Conservation (phyloP, 1,284 basidiomycete genomes). For the Leccinum pallidistipes region DNA sequence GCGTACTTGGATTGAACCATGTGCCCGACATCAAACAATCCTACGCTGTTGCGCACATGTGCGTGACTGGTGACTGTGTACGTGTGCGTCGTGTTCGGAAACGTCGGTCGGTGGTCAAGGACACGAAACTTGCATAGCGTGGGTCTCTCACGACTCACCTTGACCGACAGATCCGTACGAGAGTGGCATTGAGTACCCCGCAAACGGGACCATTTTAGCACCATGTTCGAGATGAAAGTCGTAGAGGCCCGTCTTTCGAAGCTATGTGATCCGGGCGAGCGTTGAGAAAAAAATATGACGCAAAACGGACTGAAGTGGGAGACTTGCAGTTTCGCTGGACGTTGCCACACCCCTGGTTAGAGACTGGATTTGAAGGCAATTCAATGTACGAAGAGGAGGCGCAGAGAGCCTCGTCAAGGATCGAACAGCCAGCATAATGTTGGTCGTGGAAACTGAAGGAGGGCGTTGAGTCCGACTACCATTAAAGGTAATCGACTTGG, state of each 20-base stretch:
- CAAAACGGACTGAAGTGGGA: neutral
- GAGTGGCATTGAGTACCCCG: slow-evolving; percentile 94
- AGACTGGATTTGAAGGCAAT: neutral
- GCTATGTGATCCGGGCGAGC: slow-evolving; percentile 7
- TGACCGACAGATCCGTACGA: slow-evolving; percentile 83
- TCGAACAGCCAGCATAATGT: slow-evolving; percentile 13
- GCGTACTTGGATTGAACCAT: slow-evolving; percentile 88
- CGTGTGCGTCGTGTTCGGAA: neutral
- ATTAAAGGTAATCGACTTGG: neutral
- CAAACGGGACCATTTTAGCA: slow-evolving; percentile 97
- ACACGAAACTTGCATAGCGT: slow-evolving; percentile 12
- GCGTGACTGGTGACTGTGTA: slow-evolving; percentile 84
- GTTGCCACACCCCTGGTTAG: slow-evolving; percentile 20
- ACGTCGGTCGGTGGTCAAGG: slow-evolving; percentile 7
- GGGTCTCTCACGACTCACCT: slow-evolving; percentile 46
- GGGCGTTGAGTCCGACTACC: neutral
- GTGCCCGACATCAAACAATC: slow-evolving; percentile 97
- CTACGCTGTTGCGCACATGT: slow-evolving; percentile 82
- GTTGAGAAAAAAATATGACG: neutral
- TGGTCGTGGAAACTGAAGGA: slow-evolving; percentile 4
- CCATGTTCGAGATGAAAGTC: slow-evolving; percentile 87
- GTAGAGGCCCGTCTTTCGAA: slow-evolving; percentile 72
- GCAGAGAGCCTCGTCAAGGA: slow-evolving; percentile 1
- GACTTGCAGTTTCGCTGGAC: slow-evolving; percentile 21
- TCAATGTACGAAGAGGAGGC: neutral